phyloP scores from a whole-genome alignment of 2,329 filamentous ascomycete genomes.

The Pyricularia grisea region DNA sequence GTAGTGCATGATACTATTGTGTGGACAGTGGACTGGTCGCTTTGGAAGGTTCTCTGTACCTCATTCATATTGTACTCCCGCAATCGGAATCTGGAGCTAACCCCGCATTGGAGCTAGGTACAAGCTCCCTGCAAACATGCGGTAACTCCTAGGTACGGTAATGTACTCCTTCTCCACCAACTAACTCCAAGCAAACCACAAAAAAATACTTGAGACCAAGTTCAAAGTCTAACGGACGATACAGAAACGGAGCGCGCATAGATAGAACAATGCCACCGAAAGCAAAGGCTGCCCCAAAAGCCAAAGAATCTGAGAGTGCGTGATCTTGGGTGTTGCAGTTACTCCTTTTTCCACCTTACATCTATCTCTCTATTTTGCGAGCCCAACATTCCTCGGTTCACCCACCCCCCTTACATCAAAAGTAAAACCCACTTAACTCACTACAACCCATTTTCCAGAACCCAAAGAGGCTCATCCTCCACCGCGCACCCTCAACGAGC shows the following conservation, averaged over 20 bases:
- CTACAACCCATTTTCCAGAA: neutral
- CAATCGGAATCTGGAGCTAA: neutral
- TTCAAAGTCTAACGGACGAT: neutral
- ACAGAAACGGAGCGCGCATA: neutral
- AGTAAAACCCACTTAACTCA: neutral
- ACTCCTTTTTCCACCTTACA: neutral
- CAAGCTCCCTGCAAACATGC: neutral
- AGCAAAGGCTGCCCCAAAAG: conserved; percentile 16
- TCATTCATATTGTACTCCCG: neutral
- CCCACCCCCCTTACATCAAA: neutral
- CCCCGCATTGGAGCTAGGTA: neutral
- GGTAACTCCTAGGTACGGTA: neutral
- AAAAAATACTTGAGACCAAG: neutral
- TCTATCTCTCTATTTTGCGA: neutral
- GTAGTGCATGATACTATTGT: neutral
- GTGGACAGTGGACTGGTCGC: neutral
- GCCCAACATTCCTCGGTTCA: neutral
- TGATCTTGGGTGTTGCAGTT: neutral
- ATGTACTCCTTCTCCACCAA: neutral
- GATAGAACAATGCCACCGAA: conserved; percentile 22
- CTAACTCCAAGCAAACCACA: neutral
- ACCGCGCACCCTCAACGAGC: conserved; percentile 37
- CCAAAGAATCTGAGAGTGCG: conserved; percentile 20
- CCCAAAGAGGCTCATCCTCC: conserved; percentile 17
- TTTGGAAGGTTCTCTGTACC: neutral